Conservation (phyloP, 768 basidiomycete species). For the Serendipita sp. region DNA sequence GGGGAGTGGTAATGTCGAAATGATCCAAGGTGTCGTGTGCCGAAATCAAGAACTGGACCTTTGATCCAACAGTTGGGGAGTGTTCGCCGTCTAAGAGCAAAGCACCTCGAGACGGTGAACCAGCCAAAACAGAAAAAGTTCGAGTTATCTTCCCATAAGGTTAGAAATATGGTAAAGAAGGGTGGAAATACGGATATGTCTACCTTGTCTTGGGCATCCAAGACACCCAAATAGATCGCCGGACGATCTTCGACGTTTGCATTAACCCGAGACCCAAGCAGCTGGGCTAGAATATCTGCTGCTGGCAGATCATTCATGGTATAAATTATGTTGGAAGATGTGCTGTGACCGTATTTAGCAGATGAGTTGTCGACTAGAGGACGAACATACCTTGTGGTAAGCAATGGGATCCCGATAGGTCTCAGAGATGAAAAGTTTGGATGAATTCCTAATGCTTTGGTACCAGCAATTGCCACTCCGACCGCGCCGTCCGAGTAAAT, state of each 20-base stretch:
- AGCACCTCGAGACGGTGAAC: conserved; percentile 1
- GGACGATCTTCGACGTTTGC: background rate
- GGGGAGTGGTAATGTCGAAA: background rate
- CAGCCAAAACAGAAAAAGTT: background rate
- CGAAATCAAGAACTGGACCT: background rate
- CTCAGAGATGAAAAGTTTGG: background rate
- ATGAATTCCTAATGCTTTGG: background rate
- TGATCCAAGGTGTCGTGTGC: background rate
- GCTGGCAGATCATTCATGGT: background rate
- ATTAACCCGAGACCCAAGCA: background rate
- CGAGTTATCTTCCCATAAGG: background rate
- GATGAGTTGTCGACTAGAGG: background rate
- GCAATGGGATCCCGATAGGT: background rate
- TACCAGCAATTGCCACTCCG: conserved; percentile 34
- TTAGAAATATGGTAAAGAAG: background rate
- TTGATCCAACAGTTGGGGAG: background rate
- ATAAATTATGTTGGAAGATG: background rate
- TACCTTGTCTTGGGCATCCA: background rate
- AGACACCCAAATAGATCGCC: background rate
- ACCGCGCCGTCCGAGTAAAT: conserved; percentile 53
- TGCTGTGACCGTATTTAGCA: background rate
- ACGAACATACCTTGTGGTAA: background rate
- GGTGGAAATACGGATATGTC: background rate
- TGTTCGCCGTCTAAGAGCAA: conserved; percentile 1
- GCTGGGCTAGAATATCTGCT: background rate